These are phyloP conservation scores for Solanum tarapatanum DNA, from an alignment of 257 asterid species.

Conservation along the genomic window DNA sequence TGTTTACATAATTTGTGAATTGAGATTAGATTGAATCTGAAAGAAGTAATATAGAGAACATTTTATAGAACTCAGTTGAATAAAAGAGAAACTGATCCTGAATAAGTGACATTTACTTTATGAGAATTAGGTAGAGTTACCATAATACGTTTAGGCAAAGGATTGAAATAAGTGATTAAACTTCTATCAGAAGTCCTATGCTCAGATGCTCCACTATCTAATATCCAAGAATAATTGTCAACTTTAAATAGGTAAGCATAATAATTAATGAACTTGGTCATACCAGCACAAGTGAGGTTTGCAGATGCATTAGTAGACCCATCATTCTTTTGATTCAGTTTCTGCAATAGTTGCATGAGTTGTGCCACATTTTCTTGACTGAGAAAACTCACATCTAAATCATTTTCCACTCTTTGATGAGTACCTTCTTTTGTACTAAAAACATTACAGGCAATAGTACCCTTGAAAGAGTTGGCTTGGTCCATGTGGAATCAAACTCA, in stretches of 20 bases:
- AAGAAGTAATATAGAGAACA: not conserved
- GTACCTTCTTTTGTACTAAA: not conserved
- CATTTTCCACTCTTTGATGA: too few species aligned
- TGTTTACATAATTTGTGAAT: not conserved
- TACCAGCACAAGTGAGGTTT: not conserved
- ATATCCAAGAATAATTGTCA: not conserved
- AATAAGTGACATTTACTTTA: too few species aligned
- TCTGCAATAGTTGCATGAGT: not conserved
- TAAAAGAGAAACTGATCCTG: too few species aligned
- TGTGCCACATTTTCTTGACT: not conserved
- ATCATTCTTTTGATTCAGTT: too few species aligned
- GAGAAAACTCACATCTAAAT: too few species aligned
- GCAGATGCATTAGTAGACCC: not conserved
- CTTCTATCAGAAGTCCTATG: too few species aligned
- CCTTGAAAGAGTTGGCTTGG: too few species aligned
- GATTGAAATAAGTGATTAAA: not conserved
- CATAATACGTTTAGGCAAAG: too few species aligned
- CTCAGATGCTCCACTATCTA: too few species aligned
- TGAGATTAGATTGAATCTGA: not conserved
- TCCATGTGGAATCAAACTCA: too few species aligned
- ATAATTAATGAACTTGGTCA: not conserved
- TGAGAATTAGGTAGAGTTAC: not conserved
- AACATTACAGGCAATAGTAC: too few species aligned
- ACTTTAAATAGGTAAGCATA: not conserved
- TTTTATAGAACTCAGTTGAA: too few species aligned